Conservation (phyloP, 225 moss, liverwort and hornwort species). For the Pseudisothecium myosuroides region DNA sequence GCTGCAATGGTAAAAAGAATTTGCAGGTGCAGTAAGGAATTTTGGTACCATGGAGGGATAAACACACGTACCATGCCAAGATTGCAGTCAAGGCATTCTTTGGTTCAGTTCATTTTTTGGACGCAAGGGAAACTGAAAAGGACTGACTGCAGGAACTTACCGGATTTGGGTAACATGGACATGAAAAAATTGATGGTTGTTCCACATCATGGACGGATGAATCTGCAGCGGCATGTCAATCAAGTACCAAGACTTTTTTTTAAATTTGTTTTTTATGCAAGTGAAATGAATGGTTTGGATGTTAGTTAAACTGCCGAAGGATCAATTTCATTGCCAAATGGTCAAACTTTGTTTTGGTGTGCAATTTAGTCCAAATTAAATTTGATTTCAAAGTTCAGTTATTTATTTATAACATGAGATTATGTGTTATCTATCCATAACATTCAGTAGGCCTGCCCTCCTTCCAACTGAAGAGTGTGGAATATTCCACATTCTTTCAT, state of each 20-base stretch:
- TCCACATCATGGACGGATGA: not conserved
- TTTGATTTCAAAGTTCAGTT: not conserved
- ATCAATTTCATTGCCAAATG: not conserved
- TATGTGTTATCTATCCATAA: not conserved
- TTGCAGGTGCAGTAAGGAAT: not conserved
- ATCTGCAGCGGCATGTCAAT: not conserved
- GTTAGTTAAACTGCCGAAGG: not conserved
- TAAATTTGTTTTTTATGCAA: not conserved
- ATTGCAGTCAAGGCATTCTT: not conserved
- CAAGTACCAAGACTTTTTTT: not conserved
- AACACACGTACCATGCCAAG: not conserved
- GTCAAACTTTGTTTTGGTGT: not conserved
- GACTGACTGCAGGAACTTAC: not conserved
- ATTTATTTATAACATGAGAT: not conserved
- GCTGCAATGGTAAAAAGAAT: too few species aligned
- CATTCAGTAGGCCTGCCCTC: too few species aligned
- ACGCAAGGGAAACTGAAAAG: not conserved
- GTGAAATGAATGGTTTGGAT: not conserved
- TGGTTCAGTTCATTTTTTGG: not conserved
- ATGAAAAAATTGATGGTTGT: not conserved
- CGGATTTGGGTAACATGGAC: not conserved
- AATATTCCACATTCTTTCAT: too few species aligned
- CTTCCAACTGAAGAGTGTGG: too few species aligned
- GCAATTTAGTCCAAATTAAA: not conserved
- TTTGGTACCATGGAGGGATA: not conserved